These are phyloP conservation scores for Paxillus ammoniavirescens DNA, from an alignment of 768 basidiomycete genomes.

Conservation along the genomic window DNA sequence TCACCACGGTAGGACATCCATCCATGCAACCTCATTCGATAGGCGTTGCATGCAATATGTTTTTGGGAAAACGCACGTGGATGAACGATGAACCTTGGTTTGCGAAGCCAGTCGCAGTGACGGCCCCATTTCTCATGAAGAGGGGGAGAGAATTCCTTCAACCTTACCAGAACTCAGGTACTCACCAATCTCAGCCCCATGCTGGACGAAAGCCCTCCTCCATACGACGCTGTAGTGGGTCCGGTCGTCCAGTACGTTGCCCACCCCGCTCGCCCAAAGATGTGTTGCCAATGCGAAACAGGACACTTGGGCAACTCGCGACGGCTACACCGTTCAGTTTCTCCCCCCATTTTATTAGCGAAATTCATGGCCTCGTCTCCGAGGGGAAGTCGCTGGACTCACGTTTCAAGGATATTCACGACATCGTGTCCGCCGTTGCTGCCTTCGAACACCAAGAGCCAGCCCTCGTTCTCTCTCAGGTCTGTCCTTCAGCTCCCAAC, in stretches of 20 bases:
- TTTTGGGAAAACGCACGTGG: background rate
- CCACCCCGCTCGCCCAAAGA: background rate
- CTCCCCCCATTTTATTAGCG: slow-evolving; percentile 3
- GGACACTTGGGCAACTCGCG: background rate
- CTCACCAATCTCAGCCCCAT: background rate
- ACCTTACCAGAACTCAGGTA: background rate
- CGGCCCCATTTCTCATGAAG: background rate
- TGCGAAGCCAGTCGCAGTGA: background rate
- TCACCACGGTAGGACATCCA: background rate
- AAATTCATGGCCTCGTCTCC: slow-evolving; percentile 11
- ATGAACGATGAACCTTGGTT: background rate
- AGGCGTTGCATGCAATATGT: background rate
- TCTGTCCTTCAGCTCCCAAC: background rate
- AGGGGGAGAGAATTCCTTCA: background rate
- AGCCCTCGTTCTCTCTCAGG: slow-evolving; percentile 9
- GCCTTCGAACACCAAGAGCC: slow-evolving; percentile 9
- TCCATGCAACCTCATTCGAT: no score
- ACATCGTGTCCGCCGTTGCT: slow-evolving; percentile 2
- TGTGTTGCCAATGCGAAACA: background rate
- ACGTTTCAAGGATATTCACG: slow-evolving; percentile 13
- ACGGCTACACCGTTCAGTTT: slow-evolving; percentile 8
- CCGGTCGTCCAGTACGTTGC: slow-evolving; percentile 4
- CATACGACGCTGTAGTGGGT: slow-evolving; percentile 10
- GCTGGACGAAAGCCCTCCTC: slow-evolving; percentile 15
- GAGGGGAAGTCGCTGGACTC: slow-evolving; percentile 11